Percentiles rank a stretch among this genome's conserved stretches.
These are phyloP conservation scores for Pythium plurisporium DNA, from an alignment of 352 stramenopile species.

Conservation along the genomic window DNA sequence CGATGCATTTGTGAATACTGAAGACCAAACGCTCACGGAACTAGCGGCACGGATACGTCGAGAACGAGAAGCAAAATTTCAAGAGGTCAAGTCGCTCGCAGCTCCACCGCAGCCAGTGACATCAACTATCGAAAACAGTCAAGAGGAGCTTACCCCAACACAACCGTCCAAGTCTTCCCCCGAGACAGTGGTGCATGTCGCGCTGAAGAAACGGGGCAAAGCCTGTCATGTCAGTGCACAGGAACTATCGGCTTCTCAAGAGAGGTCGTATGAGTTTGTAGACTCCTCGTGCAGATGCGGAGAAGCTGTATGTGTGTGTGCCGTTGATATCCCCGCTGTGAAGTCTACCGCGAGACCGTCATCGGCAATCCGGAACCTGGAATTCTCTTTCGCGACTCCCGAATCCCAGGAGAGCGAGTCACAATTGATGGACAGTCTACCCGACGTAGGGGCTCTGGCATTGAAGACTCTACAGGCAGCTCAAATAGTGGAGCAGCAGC, in stretches of 20 bases:
- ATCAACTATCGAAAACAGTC: slow-evolving; percentile 17
- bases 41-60: slow-evolving; percentile 6
- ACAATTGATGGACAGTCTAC: slow-evolving; percentile 31
- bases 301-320: slow-evolving; percentile 21
- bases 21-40: slow-evolving; percentile 19
- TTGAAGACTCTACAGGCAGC: slow-evolving; percentile 26
- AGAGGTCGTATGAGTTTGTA: slow-evolving; percentile 31
- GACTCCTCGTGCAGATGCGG: slow-evolving; percentile 28
- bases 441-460: slow-evolving; percentile 26
- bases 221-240: not conserved
- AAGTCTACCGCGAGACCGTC: slow-evolving; percentile 16
- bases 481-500: slow-evolving; percentile 8
- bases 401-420: slow-evolving; percentile 55
- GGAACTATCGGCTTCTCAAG: slow-evolving; percentile 28
- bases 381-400: slow-evolving; percentile 61
- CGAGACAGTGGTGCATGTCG: slow-evolving; percentile 7
- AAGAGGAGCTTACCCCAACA: slow-evolving; percentile 45
- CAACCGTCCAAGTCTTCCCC: slow-evolving; percentile 25
- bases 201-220: slow-evolving; percentile 32
- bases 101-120: not conserved
- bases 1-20: slow-evolving; percentile 12
- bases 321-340: not conserved
- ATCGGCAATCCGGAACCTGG: slow-evolving; percentile 45
- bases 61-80: slow-evolving; percentile 5
- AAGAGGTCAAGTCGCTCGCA: not conserved